These are phyloP conservation scores for Chaetomium tenue DNA, from an alignment of 495 filamentous ascomycete species.

Conservation along the genomic window DNA sequence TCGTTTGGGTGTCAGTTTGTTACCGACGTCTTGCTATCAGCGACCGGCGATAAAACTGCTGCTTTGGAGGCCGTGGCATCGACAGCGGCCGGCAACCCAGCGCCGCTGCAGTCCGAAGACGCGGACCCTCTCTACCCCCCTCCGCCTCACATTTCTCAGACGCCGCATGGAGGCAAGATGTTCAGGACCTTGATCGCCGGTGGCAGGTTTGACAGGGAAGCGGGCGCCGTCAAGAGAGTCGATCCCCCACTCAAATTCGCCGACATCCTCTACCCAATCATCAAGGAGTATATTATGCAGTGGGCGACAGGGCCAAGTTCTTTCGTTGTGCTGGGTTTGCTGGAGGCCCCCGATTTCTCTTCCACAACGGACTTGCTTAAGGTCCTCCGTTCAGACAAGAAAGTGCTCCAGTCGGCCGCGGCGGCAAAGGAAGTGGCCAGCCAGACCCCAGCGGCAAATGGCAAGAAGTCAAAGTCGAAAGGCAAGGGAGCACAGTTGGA, in stretches of 20 bases:
- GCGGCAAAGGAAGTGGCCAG: constrained; percentile 44
- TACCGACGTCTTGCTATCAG: constrained; percentile 74
- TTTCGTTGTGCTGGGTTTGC: constrained; percentile 75
- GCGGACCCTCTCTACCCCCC: constrained; percentile 38
- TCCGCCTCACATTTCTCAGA: constrained; percentile 53
- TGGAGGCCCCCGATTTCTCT: constrained; percentile 76
- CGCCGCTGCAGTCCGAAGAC: constrained; percentile 37
- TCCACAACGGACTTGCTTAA: constrained; percentile 63
- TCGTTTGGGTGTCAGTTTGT: constrained; percentile 87
- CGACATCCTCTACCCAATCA: constrained; percentile 69
- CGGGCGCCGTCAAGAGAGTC: constrained; percentile 64
- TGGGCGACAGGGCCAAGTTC: constrained; percentile 84
- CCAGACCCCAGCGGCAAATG: constrained; percentile 39
- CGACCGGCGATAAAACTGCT: constrained; percentile 65
- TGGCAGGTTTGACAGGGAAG: constrained; percentile 71
- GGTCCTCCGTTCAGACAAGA: constrained; percentile 60
- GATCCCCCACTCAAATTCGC: constrained; percentile 81
- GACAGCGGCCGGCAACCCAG: constrained; percentile 63
- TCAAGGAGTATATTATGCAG: constrained; percentile 68
- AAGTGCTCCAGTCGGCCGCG: constrained; percentile 50
- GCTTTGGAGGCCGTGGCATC: constrained; percentile 70
- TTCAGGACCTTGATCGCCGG: constrained; percentile 85
- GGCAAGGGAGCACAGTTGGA: constrained; percentile 48
- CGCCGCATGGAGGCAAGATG: constrained; percentile 73
- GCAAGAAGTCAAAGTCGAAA: constrained; percentile 43